Base-by-base conservation (phyloP, 139 green algal genomes). In the Volvox africanus region DNA sequence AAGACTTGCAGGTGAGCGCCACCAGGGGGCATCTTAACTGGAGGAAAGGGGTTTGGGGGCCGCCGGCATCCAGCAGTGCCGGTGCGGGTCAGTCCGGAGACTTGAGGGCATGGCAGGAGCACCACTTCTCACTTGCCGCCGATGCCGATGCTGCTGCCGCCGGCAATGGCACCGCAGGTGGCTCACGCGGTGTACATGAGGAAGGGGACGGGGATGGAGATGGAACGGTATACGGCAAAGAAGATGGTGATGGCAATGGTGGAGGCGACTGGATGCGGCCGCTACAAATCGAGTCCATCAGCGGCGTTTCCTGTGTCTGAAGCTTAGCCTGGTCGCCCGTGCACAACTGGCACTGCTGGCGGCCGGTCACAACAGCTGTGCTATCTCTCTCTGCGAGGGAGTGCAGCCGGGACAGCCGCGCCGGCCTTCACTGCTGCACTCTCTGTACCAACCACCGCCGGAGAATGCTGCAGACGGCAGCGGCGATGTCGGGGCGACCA, bases 1-100 rank as follows among this genome's bases (percentile, higher is more conserved):
- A 67, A 26, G 65, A 88, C 62, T 36, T 88, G 20, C 62, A 88
- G 67, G 82, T 88, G 82, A 18, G 82, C 11, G 44, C 44, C 44
- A 9, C 5, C 9, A 9, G 9, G 44, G 44, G 5, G 44, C 44
- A 55, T 5, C 44, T 55, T 14, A 22, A 2, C 50, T 55, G 44
- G 80, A 28, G 65, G 65, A 73, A 73, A 44, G 55, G 44, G 50
- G 24, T 21, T 36, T 24, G 79, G 37, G 9, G 36, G 13, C 18
- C 12, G 36, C 9, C 44, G 5, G 44, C 44, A 55, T 55, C 44
- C 44, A 55, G 44, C 44, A 55, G 44, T 55, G 44, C 44, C n/a
- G n/a, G n/a, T n/a, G n/a, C n/a, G n/a, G n/a, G n/a, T n/a, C n/a
- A n/a, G n/a, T n/a, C n/a, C n/a, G n/a, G n/a, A n/a, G n/a, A n/a